Conservation (phyloP, 2,329 filamentous ascomycete genomes). For the Dothistroma pini region DNA sequence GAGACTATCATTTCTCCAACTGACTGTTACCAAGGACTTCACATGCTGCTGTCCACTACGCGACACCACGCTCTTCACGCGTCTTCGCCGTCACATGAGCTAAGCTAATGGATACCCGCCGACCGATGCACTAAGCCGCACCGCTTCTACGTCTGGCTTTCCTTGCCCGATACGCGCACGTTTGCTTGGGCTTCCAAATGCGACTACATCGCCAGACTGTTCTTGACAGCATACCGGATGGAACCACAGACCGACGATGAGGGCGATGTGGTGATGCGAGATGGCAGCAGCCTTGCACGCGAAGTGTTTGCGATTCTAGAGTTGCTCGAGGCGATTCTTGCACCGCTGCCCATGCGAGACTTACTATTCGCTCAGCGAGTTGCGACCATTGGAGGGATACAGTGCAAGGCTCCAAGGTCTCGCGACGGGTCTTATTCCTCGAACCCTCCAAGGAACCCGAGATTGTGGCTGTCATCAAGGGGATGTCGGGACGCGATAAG, state of each 20-base stretch:
- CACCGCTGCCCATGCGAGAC: background rate
- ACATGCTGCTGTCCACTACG: background rate
- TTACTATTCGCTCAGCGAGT: conserved; percentile 3
- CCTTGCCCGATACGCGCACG: background rate
- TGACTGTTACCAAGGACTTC: background rate
- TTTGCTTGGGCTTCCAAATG: background rate
- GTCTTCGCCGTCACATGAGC: background rate
- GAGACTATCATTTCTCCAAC: background rate
- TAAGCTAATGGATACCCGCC: background rate
- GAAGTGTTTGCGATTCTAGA: background rate
- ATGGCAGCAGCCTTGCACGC: background rate
- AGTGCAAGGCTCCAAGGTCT: background rate
- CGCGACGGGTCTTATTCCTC: background rate
- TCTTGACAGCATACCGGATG: background rate
- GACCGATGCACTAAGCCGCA: background rate
- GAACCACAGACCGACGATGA: background rate
- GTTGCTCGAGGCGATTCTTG: conserved; percentile 1
- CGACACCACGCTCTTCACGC: background rate
- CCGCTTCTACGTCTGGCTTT: background rate
- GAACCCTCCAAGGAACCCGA: background rate
- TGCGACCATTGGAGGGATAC: background rate
- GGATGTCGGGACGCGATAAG: background rate
- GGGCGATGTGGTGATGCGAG: background rate
- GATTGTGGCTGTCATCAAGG: background rate
- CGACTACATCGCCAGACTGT: background rate